Conservation (phyloP, 2,329 filamentous ascomycete genomes). For the Trichoderma harzianum region DNA sequence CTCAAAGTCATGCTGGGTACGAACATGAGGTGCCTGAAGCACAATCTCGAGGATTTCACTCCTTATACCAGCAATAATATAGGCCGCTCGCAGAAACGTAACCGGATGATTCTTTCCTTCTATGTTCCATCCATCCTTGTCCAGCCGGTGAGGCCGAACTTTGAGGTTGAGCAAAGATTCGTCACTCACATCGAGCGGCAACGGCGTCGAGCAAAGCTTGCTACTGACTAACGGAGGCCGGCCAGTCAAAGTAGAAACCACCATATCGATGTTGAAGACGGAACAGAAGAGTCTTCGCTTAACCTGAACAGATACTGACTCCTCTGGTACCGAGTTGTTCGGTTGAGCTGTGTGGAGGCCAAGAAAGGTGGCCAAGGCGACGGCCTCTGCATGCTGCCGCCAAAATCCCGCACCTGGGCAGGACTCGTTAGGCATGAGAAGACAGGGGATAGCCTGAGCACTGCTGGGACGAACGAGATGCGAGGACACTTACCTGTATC, state of each 20-base stretch:
- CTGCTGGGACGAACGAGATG: fast-evolving
- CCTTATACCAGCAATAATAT: not conserved
- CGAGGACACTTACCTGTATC: slow-evolving; percentile 1
- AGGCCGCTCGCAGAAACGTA: slow-evolving; percentile 11
- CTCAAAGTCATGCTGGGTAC: not conserved
- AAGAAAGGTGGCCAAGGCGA: slow-evolving; percentile 17
- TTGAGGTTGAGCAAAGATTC: not conserved
- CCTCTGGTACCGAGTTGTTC: not conserved
- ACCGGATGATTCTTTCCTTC: not conserved
- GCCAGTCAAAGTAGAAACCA: slow-evolving; percentile 10
- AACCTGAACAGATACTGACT: slow-evolving; percentile 2
- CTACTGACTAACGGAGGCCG: slow-evolving; percentile 13
- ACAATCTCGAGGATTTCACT: slow-evolving; percentile 14
- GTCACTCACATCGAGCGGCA: slow-evolving; percentile 15
- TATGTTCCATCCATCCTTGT: slow-evolving; percentile 16
- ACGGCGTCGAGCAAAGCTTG: slow-evolving; percentile 6
- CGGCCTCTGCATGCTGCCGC: slow-evolving; percentile 12
- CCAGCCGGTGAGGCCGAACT: not conserved
- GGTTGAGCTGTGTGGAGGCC: slow-evolving; percentile 12
- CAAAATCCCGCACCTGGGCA: slow-evolving; percentile 9
- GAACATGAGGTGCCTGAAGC: slow-evolving; percentile 9
- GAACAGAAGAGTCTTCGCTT: slow-evolving; percentile 14
- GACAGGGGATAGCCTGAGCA: not conserved
- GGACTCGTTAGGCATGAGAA: not conserved
- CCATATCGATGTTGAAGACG: slow-evolving; percentile 16